phyloP scores from a whole-genome alignment of 768 basidiomycete genomes.

The Pleurotus citrinopileatus region DNA sequence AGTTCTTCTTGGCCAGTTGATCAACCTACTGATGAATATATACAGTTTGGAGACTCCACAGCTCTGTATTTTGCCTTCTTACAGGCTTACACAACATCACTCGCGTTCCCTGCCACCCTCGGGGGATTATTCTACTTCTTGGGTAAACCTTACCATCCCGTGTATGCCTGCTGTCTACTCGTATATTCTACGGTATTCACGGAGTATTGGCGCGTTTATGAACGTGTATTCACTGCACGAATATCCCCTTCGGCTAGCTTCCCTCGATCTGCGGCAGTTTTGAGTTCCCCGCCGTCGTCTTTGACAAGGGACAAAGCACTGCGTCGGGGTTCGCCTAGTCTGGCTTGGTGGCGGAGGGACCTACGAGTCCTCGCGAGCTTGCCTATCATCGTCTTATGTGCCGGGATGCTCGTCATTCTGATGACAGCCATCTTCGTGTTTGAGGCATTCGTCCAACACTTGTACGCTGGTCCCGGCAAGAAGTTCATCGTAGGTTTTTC shows the following conservation, averaged over 20 bases:
- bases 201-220: conserved; percentile 89
- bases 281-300: background rate
- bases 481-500: conserved; percentile 62
- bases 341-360: conserved; percentile 76
- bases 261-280: conserved; percentile 36
- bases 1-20: background rate
- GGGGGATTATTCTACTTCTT: conserved; percentile 72
- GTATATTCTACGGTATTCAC: conserved; percentile 86
- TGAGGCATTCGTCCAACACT: conserved; percentile 85
- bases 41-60: conserved; percentile 72
- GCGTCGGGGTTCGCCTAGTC: conserved; percentile 50
- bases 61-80: conserved; percentile 92
- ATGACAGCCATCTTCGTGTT: conserved; percentile 82
- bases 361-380: conserved; percentile 62
- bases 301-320: conserved; percentile 53
- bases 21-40: background rate
- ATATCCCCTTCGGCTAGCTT: conserved; percentile 81
- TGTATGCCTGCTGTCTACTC: conserved; percentile 74
- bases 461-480: conserved; percentile 88
- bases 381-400: conserved; percentile 74
- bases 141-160: conserved; percentile 67
- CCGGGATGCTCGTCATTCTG: conserved; percentile 61
- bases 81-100: conserved; percentile 75
- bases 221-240: conserved; percentile 77
- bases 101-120: conserved; percentile 71